phyloP scores from a whole-genome alignment of 1,284 basidiomycete genomes.

The Austroboletus niveus region DNA sequence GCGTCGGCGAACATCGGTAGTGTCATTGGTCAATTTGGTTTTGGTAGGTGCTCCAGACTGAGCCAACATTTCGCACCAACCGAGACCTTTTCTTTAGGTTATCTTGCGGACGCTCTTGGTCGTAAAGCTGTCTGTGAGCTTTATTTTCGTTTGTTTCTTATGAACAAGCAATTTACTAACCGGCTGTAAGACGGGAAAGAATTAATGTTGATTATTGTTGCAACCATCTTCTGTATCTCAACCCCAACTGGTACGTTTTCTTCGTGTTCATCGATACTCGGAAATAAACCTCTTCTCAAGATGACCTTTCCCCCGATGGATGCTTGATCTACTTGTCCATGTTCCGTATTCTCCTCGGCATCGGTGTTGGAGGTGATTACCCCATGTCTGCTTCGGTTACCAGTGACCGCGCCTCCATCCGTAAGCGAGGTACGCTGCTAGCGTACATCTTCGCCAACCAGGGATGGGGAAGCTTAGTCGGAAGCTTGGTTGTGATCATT shows the following conservation, averaged over 20 bases:
- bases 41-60: slow-evolving; percentile 39
- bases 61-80: slow-evolving; percentile 14
- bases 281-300: slow-evolving; percentile 18
- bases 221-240: slow-evolving; percentile 59
- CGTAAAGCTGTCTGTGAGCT: slow-evolving; percentile 62
- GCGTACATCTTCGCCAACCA: slow-evolving; percentile 76
- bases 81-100: slow-evolving; percentile 26
- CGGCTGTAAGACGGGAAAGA: slow-evolving; percentile 62
- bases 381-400: slow-evolving; percentile 75
- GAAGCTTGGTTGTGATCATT: slow-evolving; percentile 65
- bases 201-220: slow-evolving; percentile 74
- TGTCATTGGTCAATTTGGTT: slow-evolving; percentile 72
- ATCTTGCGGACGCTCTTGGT: slow-evolving; percentile 66
- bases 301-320: slow-evolving; percentile 42
- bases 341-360: slow-evolving; percentile 70
- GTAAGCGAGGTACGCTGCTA: slow-evolving; percentile 72
- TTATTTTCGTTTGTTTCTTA: neutral
- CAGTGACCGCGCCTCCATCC: slow-evolving; percentile 66
- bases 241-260: slow-evolving; percentile 43
- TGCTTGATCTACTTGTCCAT: slow-evolving; percentile 59
- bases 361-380: slow-evolving; percentile 83
- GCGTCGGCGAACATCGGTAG: slow-evolving; percentile 72
- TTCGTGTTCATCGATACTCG: neutral
- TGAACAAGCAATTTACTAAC: slow-evolving; percentile 8
- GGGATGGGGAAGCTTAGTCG: slow-evolving; percentile 72